phyloP scores from a whole-genome alignment of 306 rosid species.

The Cyamopsis tetragonoloba region DNA sequence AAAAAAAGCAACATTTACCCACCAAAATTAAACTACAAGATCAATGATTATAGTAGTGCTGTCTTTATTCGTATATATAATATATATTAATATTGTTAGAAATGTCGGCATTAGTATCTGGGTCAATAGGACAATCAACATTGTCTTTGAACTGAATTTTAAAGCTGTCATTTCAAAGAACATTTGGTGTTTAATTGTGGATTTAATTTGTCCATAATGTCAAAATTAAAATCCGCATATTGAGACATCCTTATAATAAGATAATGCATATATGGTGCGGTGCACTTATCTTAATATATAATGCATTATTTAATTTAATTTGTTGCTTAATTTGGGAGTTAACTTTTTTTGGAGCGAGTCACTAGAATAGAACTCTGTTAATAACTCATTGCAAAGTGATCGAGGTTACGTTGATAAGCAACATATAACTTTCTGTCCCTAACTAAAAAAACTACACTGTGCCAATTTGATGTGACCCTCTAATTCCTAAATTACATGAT shows the following conservation, averaged over 20 bases:
- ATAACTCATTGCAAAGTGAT: neutral
- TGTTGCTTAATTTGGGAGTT: constrained; percentile 27
- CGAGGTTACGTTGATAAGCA: constrained; percentile 15
- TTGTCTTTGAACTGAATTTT: constrained; percentile 16
- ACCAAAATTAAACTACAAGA: neutral
- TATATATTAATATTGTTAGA: neutral
- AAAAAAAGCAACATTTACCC: too few species aligned
- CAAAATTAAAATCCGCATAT: constrained; percentile 9
- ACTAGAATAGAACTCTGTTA: neutral
- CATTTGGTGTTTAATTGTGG: neutral
- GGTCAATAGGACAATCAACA: constrained; percentile 27
- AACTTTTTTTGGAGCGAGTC: neutral
- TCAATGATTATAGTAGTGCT: neutral
- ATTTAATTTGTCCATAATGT: constrained; percentile 5
- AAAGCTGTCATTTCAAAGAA: constrained; percentile 18
- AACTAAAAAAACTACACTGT: constrained; percentile 15
- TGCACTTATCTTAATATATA: constrained; percentile 31
- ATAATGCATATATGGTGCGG: constrained; percentile 15
- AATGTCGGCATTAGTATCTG: neutral
- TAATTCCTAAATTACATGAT: constrained; percentile 20
- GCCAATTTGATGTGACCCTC: constrained; percentile 22
- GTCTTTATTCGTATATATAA: constrained; percentile 15
- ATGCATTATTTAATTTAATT: too few species aligned
- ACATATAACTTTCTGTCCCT: constrained; percentile 32
- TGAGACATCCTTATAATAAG: constrained; percentile 31